Conservation (phyloP, 1,139 yeast genomes). For the Hemisphaericaspora subhashii region DNA sequence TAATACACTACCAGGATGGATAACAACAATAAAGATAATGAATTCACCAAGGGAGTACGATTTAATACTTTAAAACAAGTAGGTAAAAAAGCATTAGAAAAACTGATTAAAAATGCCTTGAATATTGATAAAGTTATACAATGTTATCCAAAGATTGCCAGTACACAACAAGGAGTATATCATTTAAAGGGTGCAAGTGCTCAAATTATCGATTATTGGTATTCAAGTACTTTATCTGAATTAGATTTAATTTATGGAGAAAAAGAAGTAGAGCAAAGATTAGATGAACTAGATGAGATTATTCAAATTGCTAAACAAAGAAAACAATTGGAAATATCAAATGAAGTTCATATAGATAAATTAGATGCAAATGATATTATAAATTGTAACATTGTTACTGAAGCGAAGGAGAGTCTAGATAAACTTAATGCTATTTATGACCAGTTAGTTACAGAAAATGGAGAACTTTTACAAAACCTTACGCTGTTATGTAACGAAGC, state of each 20-base stretch:
- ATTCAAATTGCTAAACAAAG: conserved; percentile 52
- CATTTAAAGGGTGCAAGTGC: conserved; percentile 57
- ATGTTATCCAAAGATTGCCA: conserved; percentile 66
- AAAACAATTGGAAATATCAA: conserved; percentile 18
- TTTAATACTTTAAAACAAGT: conserved; percentile 56
- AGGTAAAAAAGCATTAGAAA: conserved; percentile 65
- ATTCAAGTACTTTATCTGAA: conserved; percentile 55
- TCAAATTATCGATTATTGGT: conserved; percentile 67
- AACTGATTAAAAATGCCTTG: conserved; percentile 58
- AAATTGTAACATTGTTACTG: conserved; percentile 29
- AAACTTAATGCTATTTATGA: conserved; percentile 37
- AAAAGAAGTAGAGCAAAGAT: conserved; percentile 53
- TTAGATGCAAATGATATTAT: conserved; percentile 36
- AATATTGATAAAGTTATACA: conserved; percentile 58
- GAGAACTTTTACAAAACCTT: conserved; percentile 28
- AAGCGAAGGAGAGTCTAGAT: conserved; percentile 26
- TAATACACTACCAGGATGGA: too few species aligned
- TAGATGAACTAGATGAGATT: conserved; percentile 66
- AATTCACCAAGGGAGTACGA: conserved; percentile 43
- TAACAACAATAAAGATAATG: too few species aligned
- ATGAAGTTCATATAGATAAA: conserved; percentile 32
- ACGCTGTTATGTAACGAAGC: conserved; percentile 20
- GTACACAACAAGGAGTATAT: conserved; percentile 48
- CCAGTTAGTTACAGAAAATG: conserved; percentile 38
- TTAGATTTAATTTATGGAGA: conserved; percentile 68